Conservation (phyloP, 441 rosid species). For the Corymbia calophylla region DNA sequence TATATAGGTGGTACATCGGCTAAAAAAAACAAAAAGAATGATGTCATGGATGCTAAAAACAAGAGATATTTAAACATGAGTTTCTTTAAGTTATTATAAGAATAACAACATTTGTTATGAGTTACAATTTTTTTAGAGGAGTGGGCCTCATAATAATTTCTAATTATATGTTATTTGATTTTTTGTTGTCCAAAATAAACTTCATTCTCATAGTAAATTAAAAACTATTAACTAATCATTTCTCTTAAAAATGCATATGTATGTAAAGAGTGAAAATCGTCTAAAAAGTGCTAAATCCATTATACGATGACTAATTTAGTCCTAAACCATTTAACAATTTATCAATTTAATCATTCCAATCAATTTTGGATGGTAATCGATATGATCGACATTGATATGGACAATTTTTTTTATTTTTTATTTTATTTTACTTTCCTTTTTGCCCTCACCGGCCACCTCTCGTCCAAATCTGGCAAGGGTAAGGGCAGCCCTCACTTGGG, state of each 20-base stretch:
- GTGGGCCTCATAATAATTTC: too few relatives aligned
- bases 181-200: too few relatives aligned
- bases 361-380: not conserved
- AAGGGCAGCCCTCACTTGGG: too few relatives aligned
- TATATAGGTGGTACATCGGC: not conserved
- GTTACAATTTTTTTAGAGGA: too few relatives aligned
- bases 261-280: not conserved
- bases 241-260: not conserved
- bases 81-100: too few relatives aligned
- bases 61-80: not conserved
- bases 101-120: too few relatives aligned
- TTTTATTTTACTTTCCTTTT: not conserved
- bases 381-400: not conserved
- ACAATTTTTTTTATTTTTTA: not conserved
- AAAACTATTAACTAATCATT: too few relatives aligned
- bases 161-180: too few relatives aligned
- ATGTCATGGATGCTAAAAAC: not conserved
- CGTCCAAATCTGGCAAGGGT: not conserved
- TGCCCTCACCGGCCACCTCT: fast-evolving
- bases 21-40: not conserved
- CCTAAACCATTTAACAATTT: too few relatives aligned
- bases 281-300: not conserved
- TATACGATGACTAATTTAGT: not conserved
- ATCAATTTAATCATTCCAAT: not conserved
- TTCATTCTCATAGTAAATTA: too few relatives aligned